These are phyloP conservation scores for Pseudopyricularia cyperi DNA, from an alignment of 2,329 filamentous ascomycete species.

Conservation along the genomic window DNA sequence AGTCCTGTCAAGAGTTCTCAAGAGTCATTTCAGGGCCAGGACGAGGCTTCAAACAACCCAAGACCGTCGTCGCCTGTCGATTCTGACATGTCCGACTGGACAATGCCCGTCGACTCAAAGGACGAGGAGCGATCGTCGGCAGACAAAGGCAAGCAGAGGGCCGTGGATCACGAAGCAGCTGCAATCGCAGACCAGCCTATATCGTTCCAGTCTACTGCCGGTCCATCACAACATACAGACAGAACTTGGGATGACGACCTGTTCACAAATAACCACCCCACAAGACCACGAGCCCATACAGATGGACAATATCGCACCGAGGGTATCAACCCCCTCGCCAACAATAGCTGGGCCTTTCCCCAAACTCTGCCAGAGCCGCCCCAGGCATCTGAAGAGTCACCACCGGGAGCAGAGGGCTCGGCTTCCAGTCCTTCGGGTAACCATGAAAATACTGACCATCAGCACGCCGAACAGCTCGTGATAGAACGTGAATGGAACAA, in stretches of 20 bases:
- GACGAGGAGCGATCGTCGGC: constrained; percentile 5
- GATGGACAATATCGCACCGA: constrained; percentile 36
- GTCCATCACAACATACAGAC: not conserved
- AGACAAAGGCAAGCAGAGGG: constrained; percentile 10
- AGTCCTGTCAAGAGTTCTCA: not conserved
- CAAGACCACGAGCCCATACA: constrained; percentile 39
- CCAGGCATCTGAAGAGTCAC: not conserved
- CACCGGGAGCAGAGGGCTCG: not conserved
- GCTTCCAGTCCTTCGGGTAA: not conserved
- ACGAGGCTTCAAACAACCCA: not conserved
- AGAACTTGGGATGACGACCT: constrained; percentile 3
- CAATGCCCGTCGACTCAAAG: not conserved
- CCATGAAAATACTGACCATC: not conserved
- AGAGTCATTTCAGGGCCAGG: not conserved
- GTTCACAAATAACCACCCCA: not conserved
- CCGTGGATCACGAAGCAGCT: not conserved
- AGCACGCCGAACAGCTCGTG: not conserved
- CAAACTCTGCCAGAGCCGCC: not conserved
- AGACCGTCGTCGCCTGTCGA: not conserved
- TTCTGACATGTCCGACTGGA: constrained; percentile 1
- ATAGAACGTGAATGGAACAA: not conserved
- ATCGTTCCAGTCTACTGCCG: not conserved
- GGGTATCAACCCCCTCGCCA: constrained; percentile 37
- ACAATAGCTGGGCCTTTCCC: constrained; percentile 49
- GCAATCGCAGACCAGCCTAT: not conserved